A percentile compares a stretch with the other conserved stretches of the same genome.
These are phyloP conservation scores for Onygenales sp. DNA, from an alignment of 2,329 filamentous ascomycete species.

Conservation along the genomic window DNA sequence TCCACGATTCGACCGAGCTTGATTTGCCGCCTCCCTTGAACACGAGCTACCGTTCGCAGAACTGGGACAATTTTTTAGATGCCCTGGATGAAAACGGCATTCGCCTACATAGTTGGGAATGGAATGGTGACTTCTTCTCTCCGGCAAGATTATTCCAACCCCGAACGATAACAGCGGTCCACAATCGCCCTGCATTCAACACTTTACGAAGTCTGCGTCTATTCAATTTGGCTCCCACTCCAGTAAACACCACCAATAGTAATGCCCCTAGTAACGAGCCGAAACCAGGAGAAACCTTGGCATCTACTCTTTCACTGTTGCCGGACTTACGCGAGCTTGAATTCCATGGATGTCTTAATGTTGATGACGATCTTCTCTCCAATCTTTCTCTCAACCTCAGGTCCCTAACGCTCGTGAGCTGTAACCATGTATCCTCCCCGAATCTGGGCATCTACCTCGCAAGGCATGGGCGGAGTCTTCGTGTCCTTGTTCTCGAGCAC, in stretches of 20 bases:
- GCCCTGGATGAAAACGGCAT: conserved; percentile 46
- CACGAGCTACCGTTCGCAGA: background rate
- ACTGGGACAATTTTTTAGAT: conserved; percentile 44
- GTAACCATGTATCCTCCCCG: conserved; percentile 61
- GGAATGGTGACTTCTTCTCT: conserved; percentile 43
- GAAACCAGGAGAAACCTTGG: conserved; percentile 19
- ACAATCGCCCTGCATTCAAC: conserved; percentile 48
- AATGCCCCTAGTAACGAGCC: conserved; percentile 9
- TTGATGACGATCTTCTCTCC: conserved; percentile 59
- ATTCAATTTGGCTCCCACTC: conserved; percentile 20
- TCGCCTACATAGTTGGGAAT: conserved; percentile 44
- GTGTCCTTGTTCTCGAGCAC: conserved; percentile 61
- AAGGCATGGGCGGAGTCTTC: conserved; percentile 58
- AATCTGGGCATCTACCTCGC: conserved; percentile 57
- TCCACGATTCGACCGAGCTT: conserved; percentile 48
- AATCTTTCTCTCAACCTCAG: conserved; percentile 57
- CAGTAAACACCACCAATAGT: background rate
- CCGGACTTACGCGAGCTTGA: conserved; percentile 56
- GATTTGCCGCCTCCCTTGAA: background rate
- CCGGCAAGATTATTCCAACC: conserved; percentile 29
- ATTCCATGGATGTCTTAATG: conserved; percentile 65
- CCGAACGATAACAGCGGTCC: conserved; percentile 43
- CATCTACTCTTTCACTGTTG: conserved; percentile 47
- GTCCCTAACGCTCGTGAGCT: conserved; percentile 67
- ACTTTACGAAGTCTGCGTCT: conserved; percentile 26